A percentile compares a stretch with the other conserved stretches of the same genome.
These are phyloP conservation scores for Chrysanthemum lavandulifolium DNA, from an alignment of 129 eudicot species.

Conservation along the genomic window DNA sequence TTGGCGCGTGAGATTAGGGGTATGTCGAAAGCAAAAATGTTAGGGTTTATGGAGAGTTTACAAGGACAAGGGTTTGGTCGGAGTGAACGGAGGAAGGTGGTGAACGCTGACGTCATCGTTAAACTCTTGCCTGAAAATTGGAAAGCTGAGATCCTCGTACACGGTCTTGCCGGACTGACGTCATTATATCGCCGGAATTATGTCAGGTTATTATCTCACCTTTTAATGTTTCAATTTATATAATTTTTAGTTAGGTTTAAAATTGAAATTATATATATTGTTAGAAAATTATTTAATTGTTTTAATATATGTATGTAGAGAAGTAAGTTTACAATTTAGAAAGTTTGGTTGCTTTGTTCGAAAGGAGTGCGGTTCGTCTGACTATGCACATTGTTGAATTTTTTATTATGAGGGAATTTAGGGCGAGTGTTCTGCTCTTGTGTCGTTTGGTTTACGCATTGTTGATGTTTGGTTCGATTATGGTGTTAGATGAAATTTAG, in stretches of 20 bases:
- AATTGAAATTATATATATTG: not conserved
- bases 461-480: constrained; percentile 7
- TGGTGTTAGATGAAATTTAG: constrained; percentile 1
- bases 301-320: not conserved
- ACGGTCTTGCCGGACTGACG: constrained; percentile 15
- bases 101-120: constrained; percentile 24
- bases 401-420: not conserved
- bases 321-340: not conserved
- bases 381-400: constrained; percentile 4
- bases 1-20: constrained; percentile 29
- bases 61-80: constrained; percentile 29
- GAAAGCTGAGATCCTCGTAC: constrained; percentile 26
- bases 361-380: not conserved
- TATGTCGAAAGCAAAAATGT: constrained; percentile 27
- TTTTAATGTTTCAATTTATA: not conserved
- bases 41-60: constrained; percentile 41
- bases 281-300: not conserved
- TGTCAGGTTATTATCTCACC: constrained; percentile 36
- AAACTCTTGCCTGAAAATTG: constrained; percentile 21
- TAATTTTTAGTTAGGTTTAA: not conserved
- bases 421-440: constrained; percentile 5
- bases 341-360: constrained; percentile 3
- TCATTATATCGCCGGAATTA: constrained; percentile 24
- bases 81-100: constrained; percentile 35
- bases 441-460: not conserved